Base-by-base conservation (phyloP, 2,329 filamentous ascomycete species). In the Bipolaris zeicola region DNA sequence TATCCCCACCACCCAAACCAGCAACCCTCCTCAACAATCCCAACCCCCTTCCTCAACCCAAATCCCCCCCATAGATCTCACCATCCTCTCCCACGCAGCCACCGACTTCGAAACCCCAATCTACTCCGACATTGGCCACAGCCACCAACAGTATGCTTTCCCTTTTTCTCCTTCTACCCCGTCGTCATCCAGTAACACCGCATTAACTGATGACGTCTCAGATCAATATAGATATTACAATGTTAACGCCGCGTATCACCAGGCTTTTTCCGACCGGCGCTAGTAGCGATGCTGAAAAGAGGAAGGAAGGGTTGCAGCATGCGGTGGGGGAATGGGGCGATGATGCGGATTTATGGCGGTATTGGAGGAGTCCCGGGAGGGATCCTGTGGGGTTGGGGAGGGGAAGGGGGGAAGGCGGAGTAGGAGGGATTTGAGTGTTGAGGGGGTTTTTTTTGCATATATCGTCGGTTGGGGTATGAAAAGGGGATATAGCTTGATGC, bases 201-300 rank as follows among this genome's bases (percentile, higher is more conserved):
- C 55, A 10, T 28, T 59, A 42, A 68, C 70, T 73, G 65, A 74
- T 64, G 68, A 70, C 44, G 57, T 68, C 20, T 65, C 70, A 71
- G 70, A 64, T 50, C 68, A 69, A 55, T 67, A 63, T 62, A 67
- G 63, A 50, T 62, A 59, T 51, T 70, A 71, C 61, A 69, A 68
- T 53, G 50, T 65, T 55, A 24, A 65, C 41, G 53, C 54, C 13
- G 26, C 57, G 1, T 69, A 69, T 37, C 64, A 72, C 50, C 51
- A 49, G 53, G 51, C 50, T 52, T 65, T 16, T 16, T 16, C 13
- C 13, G 6, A 16, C 16, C 16, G 16, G 16, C 16, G 16, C 16
- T 16, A 16, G 16, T 16, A 38, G 20, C 20, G 24, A 10, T 8
- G n/a, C 24, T 1, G 24, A 31, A 31, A 10, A 31, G 7, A 8